Base-by-base conservation (phyloP, 2,329 filamentous ascomycete species). In the Nothopassalora personata region DNA sequence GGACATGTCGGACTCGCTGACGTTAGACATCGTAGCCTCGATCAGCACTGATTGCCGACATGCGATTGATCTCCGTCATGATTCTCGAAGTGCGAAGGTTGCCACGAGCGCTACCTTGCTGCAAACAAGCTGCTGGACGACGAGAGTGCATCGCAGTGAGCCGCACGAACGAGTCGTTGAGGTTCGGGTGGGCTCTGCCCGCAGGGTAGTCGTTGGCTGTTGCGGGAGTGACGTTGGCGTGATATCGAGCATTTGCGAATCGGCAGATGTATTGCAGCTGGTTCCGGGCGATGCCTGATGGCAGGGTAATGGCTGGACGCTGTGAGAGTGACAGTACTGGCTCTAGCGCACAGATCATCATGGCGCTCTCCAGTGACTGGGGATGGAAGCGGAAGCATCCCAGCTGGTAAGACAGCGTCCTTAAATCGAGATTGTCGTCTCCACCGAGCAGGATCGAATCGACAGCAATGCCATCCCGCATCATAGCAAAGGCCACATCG, bases 21-120 rank as follows among this genome's bases (percentile, higher is more conserved):
- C 69, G 58, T 75, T 75, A 77, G 34, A 76, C 61, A 50, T 77
- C 74, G 53, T 74, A 75, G 27, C 66, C 66, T 4, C 70, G 68
- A 52, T 75, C 70, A 3, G 60, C 58, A 18, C 43, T 50, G 23
- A 68, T 66, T 2, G 60, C 60, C 6, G 65, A 65, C 13, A 74
- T 71, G 30, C 68, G 67, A n/a, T 67, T 66, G 52, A 76, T 72
- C 56, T 77, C 73, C 23, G 58, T 66, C 52, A 71, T 65, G 8
- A 73, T 66, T 4, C 71, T 64, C 10, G 61, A 57, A n/a, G 60
- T 63, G 13, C 70, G 66, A 6, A 72, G 56, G 23, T 65, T 71
- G 36, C 60, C 60, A 47, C 67, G 63, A 8, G 54, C 58, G 19
- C 62, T 57, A 15, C 39, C n/a, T 15, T n/a, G 39, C 15, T 43